Evolutionary conservation across 179 eudicot genomes (phyloP), one percentile per base, ranked within the genome.

Genomic region (Spinacia oleracea): DNA sequence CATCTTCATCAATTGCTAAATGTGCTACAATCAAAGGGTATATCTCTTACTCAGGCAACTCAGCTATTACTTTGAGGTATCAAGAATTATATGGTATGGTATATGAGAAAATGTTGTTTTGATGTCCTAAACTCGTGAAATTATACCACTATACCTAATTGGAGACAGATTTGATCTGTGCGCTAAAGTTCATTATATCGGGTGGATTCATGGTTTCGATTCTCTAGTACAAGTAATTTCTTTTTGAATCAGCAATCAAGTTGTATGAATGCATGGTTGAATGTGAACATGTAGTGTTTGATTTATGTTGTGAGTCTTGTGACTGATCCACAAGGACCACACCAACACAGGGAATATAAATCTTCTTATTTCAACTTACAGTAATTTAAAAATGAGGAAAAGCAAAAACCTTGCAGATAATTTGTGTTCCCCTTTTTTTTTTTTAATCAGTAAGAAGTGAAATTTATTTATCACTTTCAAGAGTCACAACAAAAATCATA

Each of bases 21-120:
- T 83, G 87, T 95, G 85, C 91, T 95, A 79, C 90, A 91, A 83
- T 87, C 85, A 50, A 95, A 88, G 90, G 98, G 98, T 95, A 20
- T 20, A 21, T 84, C 81, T 38, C 76, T 62, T 45, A 38, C 32
- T 58, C 11, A 25, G n/a, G n/a, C n/a, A n/a, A n/a, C 38, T 29
- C 58, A 6, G 10, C 72, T 34, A 21, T 38, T 46, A 35, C 50
- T 14, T 14, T 5, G 14, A 16, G 45, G 35, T 9, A 55, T 53
- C 14, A 20, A 42, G 40, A 23, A 45, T 31, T 76, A 53, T 51
- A 21, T 72, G 29, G 53, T 69, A 4, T 80, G 32, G 6, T 21
- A 21, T 53, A 6, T 20, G 58, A 14, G 8, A 50, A 34, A 31
- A 8, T 8, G 43, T 72, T 32, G 21, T 27, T 25, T 45, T 32